Evolutionary conservation across 2,329 filamentous ascomycete species (phyloP).

Genomic region (Fusarium sp.): DNA sequence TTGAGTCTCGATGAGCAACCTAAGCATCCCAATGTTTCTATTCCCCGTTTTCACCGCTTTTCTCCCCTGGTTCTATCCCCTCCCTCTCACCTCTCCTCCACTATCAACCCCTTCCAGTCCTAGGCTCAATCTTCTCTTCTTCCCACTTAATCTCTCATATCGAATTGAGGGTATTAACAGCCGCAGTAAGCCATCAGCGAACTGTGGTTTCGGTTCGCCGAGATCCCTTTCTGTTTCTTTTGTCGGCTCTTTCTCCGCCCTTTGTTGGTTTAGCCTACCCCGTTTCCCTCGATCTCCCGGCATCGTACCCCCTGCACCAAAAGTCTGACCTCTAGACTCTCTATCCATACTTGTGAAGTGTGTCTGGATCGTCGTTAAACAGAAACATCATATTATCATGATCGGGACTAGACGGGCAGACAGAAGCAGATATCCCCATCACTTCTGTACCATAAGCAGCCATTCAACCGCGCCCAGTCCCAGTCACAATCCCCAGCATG

Average conservation of each 20-base stretch:
- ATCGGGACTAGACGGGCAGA: conserved; percentile 25
- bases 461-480: conserved; percentile 32
- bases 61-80: conserved; percentile 27
- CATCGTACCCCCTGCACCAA: conserved; percentile 40
- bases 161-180: conserved; percentile 19
- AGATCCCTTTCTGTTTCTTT: conserved; percentile 7
- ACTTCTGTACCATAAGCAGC: conserved; percentile 12
- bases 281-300: conserved; percentile 25
- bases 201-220: conserved; percentile 28
- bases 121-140: conserved; percentile 33
- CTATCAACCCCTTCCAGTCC: conserved; percentile 35
- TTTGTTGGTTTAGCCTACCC: conserved; percentile 26
- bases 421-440: conserved; percentile 20
- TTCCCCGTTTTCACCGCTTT: conserved; percentile 49
- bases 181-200: conserved; percentile 37
- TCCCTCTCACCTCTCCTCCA: conserved; percentile 37
- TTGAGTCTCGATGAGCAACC: conserved; percentile 1
- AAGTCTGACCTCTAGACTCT: conserved; percentile 12
- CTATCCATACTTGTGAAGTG: conserved; percentile 13
- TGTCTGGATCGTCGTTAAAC: conserved; percentile 40
- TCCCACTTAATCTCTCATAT: conserved; percentile 43
- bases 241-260: conserved; percentile 7
- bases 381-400: conserved; percentile 27
- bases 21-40: conserved; percentile 19
- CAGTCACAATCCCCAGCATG: conserved; percentile 39